Base-by-base conservation (phyloP, 1,139 yeast species). In the Pichia sp. region DNA sequence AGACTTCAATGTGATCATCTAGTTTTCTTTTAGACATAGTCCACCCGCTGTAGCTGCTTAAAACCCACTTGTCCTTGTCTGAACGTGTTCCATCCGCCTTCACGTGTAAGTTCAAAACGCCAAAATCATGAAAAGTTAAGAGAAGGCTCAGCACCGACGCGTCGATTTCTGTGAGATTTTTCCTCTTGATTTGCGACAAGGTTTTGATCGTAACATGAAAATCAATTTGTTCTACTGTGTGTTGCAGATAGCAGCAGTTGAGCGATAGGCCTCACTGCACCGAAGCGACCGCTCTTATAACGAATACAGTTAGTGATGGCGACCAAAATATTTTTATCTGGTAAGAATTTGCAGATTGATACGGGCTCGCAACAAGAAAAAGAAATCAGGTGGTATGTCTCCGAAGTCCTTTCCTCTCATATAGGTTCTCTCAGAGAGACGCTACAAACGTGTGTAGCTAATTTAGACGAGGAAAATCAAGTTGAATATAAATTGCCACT, bases 311-410 rank as follows among this genome's bases (percentile, higher is more conserved):
- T 36, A 8, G 33, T 10, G 2, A 59, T 60, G 64, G 47, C 60
- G 2, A 56, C 62, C 0, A 49, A 52, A 11, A 50, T 60, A 28
- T 55, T 49, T 16, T 16, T 16, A 16, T 16, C 23, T 16, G 23
- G 23, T 16, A 16, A 16, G 23, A 16, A 16, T 16, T 16, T 16
- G 23, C 23, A 16, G 23, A 16, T 16, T 16, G 23, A 16, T 16
- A 2, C 23, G 23, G 23, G 23, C 23, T 16, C 23, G 23, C 54
- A 54, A 29, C 29, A 50, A 2, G 38, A 45, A 27, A 47, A 46
- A 5, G 66, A 63, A 36, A 39, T 57, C 4, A 29, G 37, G 4
- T 63, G 66, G 66, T 52, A 62, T 16, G 53, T 61, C 11, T 42
- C 53, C 7, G 58, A 59, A 36, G 52, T 61, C 3, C 53, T 60